Conservation (phyloP, 495 filamentous ascomycete genomes). For the Achaetomiella virescens region DNA sequence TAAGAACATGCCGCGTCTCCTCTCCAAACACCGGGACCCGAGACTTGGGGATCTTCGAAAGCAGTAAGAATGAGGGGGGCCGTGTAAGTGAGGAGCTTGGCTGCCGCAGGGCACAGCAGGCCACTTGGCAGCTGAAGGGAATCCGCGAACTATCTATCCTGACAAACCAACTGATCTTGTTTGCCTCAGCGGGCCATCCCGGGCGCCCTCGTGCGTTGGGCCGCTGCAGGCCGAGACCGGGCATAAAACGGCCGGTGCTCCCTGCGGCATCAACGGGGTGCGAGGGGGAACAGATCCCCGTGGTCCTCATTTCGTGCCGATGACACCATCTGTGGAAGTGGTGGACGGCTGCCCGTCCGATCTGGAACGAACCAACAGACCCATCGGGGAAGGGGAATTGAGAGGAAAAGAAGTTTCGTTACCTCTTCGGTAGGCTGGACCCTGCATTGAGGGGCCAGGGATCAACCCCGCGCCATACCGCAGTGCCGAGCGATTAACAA, state of each 20-base stretch:
- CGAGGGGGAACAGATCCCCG: no score
- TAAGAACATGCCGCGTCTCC: background rate
- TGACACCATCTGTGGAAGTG: background rate
- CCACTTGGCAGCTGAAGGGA: background rate
- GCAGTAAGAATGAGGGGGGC: background rate
- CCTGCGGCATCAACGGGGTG: background rate
- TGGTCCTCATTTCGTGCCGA: background rate
- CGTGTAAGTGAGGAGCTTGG: background rate
- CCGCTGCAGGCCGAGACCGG: slow-evolving; percentile 17
- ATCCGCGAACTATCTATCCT: slow-evolving; percentile 15
- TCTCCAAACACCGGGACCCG: background rate
- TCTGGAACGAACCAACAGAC: background rate
- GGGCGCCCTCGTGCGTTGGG: slow-evolving; percentile 1
- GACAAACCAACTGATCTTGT: background rate
- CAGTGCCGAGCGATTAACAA: slow-evolving; percentile 10
- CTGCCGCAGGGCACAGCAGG: background rate
- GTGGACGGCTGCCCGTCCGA: background rate
- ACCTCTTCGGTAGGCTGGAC: slow-evolving; percentile 9
- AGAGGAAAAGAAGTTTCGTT: background rate
- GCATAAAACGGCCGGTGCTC: background rate
- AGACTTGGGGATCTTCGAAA: no score
- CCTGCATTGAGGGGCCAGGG: background rate
- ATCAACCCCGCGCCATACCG: slow-evolving; percentile 7
- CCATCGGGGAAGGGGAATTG: background rate
- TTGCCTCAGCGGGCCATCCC: slow-evolving; percentile 8